These are phyloP conservation scores for Phytophthora hibernalis DNA, from an alignment of 352 stramenopile species.

Conservation along the genomic window DNA sequence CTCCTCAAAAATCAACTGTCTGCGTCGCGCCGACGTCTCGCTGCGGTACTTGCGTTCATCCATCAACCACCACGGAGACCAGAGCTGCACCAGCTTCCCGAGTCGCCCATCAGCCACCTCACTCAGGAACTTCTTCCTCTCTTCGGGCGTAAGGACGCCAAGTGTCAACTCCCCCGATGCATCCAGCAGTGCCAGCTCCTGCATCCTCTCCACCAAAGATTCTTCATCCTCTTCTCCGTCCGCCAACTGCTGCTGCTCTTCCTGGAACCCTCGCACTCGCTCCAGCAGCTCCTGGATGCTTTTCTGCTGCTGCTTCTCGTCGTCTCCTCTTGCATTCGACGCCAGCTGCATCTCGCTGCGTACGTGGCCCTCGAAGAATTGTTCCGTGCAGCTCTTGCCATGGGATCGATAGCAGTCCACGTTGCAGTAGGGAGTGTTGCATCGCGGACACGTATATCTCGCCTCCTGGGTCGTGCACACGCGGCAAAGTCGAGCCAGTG, in stretches of 20 bases:
- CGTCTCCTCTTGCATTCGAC: slow-evolving; percentile 30
- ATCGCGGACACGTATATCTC: slow-evolving; percentile 87
- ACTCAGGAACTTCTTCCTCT: slow-evolving; percentile 65
- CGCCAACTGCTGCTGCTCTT: slow-evolving; percentile 36
- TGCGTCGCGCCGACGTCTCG: slow-evolving; percentile 51
- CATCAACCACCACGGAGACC: slow-evolving; percentile 79
- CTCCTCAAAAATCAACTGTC: slow-evolving; percentile 61
- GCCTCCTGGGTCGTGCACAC: slow-evolving; percentile 65
- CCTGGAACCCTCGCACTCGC: slow-evolving; percentile 65
- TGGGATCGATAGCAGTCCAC: slow-evolving; percentile 81
- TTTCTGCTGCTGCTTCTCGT: slow-evolving; percentile 41
- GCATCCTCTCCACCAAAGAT: slow-evolving; percentile 46
- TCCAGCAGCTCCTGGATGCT: slow-evolving; percentile 56
- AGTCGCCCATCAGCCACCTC: slow-evolving; percentile 73
- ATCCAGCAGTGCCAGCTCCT: slow-evolving; percentile 58
- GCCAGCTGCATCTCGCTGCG: slow-evolving; percentile 57
- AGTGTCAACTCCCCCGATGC: slow-evolving; percentile 55
- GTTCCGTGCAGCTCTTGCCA: slow-evolving; percentile 73
- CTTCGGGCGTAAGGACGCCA: slow-evolving; percentile 63
- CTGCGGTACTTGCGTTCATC: slow-evolving; percentile 51
- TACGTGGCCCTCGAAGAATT: slow-evolving; percentile 82
- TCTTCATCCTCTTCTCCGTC: slow-evolving; percentile 37
- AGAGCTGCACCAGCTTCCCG: slow-evolving; percentile 68
- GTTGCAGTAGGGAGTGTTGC: slow-evolving; percentile 82
- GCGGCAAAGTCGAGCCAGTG: slow-evolving; percentile 62